phyloP scores from a whole-genome alignment of 345 rosid genomes.

The Hirschfeldia incana region DNA sequence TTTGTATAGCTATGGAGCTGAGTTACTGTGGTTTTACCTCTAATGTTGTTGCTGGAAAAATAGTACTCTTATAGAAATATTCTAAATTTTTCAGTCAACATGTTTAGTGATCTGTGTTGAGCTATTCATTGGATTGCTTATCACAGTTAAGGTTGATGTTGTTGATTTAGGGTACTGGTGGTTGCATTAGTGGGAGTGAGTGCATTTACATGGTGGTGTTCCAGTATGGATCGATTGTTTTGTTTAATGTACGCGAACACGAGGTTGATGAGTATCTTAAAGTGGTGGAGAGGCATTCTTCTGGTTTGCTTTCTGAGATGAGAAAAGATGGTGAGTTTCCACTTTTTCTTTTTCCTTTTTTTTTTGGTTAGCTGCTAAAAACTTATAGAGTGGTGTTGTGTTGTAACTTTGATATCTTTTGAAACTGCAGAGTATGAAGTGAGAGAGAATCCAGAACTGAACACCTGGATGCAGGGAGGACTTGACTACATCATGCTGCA shows the following conservation, averaged over 20 bases:
- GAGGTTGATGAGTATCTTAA: conserved; percentile 87
- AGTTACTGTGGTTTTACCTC: neutral
- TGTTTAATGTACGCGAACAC: conserved; percentile 76
- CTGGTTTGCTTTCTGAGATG: conserved; percentile 92
- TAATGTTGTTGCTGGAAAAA: neutral
- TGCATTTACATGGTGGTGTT: conserved; percentile 87
- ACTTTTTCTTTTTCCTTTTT: neutral
- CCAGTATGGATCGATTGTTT: conserved; percentile 91
- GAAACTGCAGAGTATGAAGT: conserved; percentile 83
- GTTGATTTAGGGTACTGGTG: conserved; percentile 61
- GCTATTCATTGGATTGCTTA: neutral
- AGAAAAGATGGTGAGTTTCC: conserved; percentile 80
- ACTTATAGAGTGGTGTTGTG: neutral
- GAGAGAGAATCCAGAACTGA: conserved; percentile 68
- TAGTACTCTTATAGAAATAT: neutral
- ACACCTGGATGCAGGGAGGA: conserved; percentile 93
- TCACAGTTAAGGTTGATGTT: conserved; percentile 16
- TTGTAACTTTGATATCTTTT: conserved; percentile 1
- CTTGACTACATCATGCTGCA: conserved; percentile 87
- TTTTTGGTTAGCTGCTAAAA: neutral
- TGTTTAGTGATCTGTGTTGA: neutral
- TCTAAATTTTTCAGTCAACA: neutral
- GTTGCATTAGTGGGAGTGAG: conserved; percentile 68
- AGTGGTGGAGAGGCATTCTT: conserved; percentile 81
- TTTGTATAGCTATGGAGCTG: neutral